Conservation (phyloP, 1,284 basidiomycete genomes). For the Amylostereum chailletii region DNA sequence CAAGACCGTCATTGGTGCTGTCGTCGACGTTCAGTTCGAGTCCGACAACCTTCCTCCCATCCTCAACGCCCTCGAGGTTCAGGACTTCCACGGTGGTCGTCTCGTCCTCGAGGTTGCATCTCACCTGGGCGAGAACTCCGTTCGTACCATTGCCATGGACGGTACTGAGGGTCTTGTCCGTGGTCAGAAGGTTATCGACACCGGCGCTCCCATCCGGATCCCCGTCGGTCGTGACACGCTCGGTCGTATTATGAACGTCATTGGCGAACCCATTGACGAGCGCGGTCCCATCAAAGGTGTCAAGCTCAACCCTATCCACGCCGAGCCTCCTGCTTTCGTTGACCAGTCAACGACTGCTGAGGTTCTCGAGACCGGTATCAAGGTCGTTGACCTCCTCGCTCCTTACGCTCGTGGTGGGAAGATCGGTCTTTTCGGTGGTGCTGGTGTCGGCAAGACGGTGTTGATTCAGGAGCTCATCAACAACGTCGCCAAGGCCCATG, state of each 20-base stretch:
- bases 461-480: conserved; percentile 99
- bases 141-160: conserved; percentile 97
- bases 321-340: conserved; percentile 93
- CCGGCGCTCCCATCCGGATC: conserved; percentile 92
- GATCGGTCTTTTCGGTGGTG: conserved; percentile 99
- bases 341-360: conserved; percentile 98
- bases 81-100: conserved; percentile 86
- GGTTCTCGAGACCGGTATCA: conserved; percentile 99
- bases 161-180: conserved; percentile 99
- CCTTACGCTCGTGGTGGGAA: conserved; percentile 99
- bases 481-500: conserved; percentile 99
- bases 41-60: conserved; percentile 89
- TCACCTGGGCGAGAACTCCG: conserved; percentile 97
- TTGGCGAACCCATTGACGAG: conserved; percentile 99
- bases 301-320: conserved; percentile 88
- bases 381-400: conserved; percentile 98
- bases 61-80: conserved; percentile 96
- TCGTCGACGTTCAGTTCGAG: conserved; percentile 97
- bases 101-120: conserved; percentile 96
- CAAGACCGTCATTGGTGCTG: conserved; percentile 96
- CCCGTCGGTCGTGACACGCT: conserved; percentile 92
- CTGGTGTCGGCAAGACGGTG: conserved; percentile 99
- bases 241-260: conserved; percentile 99
- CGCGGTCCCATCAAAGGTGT: conserved; percentile 97
- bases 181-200: conserved; percentile 95